Percentiles rank a stretch among this genome's conserved stretches.
These are phyloP conservation scores for Bidens hawaiensis DNA, from an alignment of 140 eudicot genomes.

Conservation along the genomic window DNA sequence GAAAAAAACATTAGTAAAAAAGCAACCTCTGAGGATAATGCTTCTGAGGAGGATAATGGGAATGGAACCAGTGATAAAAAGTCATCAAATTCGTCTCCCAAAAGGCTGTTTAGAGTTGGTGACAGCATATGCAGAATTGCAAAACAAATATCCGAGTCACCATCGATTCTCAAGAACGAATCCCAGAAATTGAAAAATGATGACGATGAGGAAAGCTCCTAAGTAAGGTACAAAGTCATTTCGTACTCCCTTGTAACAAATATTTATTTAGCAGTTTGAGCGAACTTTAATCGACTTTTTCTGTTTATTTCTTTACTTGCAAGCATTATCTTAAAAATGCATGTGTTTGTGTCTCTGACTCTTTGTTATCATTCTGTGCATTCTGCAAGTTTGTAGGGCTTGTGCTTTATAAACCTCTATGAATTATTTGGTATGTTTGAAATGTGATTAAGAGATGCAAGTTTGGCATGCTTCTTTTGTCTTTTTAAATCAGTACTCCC, in stretches of 20 bases:
- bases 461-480: too few relatives aligned
- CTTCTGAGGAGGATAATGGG: slow-evolving; percentile 15
- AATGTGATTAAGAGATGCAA: too few relatives aligned
- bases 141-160: slow-evolving; percentile 31
- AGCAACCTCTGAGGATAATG: neutral
- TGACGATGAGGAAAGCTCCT: neutral
- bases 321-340: neutral
- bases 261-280: neutral
- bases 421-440: too few relatives aligned
- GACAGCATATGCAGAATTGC: slow-evolving; percentile 30
- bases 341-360: neutral
- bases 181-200: neutral
- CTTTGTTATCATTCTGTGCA: neutral
- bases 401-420: too few relatives aligned
- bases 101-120: slow-evolving; percentile 24
- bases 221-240: slow-evolving; percentile 9
- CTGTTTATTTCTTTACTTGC: neutral
- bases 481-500: too few relatives aligned
- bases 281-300: neutral
- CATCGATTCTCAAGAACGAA: slow-evolving; percentile 20
- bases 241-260: neutral
- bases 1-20: slow-evolving; percentile 7
- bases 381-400: neutral
- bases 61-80: slow-evolving; percentile 8
- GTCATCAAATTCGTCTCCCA: slow-evolving; percentile 22